These are phyloP conservation scores for Penicillium sp. DNA, from an alignment of 2,329 filamentous ascomycete species.

Conservation along the genomic window DNA sequence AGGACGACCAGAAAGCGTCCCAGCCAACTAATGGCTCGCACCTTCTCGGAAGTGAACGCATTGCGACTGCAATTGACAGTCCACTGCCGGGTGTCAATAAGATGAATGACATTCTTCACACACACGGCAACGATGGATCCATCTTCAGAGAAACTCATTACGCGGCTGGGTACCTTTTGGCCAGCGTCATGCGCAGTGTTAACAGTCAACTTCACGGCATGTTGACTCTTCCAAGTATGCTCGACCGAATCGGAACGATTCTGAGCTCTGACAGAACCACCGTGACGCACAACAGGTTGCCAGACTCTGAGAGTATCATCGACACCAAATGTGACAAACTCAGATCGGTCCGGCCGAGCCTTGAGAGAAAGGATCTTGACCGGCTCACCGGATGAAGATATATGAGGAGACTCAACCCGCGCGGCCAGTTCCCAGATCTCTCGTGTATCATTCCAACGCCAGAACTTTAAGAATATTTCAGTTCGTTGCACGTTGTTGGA, in stretches of 20 bases:
- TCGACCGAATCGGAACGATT: slow-evolving; percentile 45
- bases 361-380: slow-evolving; percentile 67
- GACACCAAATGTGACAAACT: slow-evolving; percentile 80
- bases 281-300: slow-evolving; percentile 67
- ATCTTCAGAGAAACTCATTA: slow-evolving; percentile 73
- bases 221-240: slow-evolving; percentile 71
- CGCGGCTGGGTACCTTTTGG: background rate
- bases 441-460: slow-evolving; percentile 61
- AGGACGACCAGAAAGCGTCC: slow-evolving; percentile 71
- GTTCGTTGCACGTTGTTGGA: slow-evolving; percentile 44
- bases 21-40: slow-evolving; percentile 67
- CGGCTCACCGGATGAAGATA: slow-evolving; percentile 47
- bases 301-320: slow-evolving; percentile 77
- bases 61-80: slow-evolving; percentile 63
- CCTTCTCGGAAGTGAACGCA: slow-evolving; percentile 61
- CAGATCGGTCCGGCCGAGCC: slow-evolving; percentile 62
- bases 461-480: slow-evolving; percentile 88
- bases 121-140: slow-evolving; percentile 73
- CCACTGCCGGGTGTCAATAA: slow-evolving; percentile 71
- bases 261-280: slow-evolving; percentile 63
- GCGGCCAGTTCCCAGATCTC: slow-evolving; percentile 70
- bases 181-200: slow-evolving; percentile 51
- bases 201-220: slow-evolving; percentile 48
- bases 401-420: slow-evolving; percentile 79
- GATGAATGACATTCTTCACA: slow-evolving; percentile 57